Base-by-base conservation (phyloP, 371 early-diverging fungal species). In the Mucor piriformis region DNA sequence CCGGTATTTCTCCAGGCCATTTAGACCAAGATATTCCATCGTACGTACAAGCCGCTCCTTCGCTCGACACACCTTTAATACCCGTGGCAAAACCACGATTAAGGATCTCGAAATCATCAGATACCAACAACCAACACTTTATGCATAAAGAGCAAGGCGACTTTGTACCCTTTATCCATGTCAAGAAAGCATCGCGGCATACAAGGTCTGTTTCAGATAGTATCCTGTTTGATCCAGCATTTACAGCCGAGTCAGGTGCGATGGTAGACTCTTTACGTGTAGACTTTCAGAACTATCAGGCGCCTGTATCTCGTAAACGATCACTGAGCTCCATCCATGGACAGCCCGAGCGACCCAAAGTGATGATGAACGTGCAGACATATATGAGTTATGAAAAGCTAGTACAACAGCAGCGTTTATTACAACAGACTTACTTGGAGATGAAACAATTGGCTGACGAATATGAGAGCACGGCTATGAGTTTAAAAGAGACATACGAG, bases 331-430 rank as follows among this genome's bases (percentile, higher is more conserved):
- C 21, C 46, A 20, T 12, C 24, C 3, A 46, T 46, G 46, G 25
- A 24, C 4, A 46, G 12, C 21, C 16, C 2, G 7, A 7, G 8
- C 53, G 72, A 29, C 72, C 66, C 3, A 52, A 48, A 4, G 63
- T 67, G 1, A 49, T 43, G 0, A 76, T 81, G 67, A 69, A 77
- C 46, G 50, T 76, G 0, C 56, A 69, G 8, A 77, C 77, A 0
- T 81, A 77, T 40, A 33, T 77, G 11, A 20, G 64, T 1, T 81
- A 74, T 49, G 76, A 77, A 37, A 59, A 59, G 8, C 47, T 81
- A n/a, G 65, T 61, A 24, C 66, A 67, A 11, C 72, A 76, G 38
- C 76, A 81, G 21, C 33, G 58, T 0, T 24, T 35, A 0, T 43
- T 81, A 2, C 50, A 74, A 20, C 50, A 61, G 16, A 58, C 62